phyloP scores from a whole-genome alignment of 2,329 filamentous ascomycete species.

The Colletotrichum sp. region DNA sequence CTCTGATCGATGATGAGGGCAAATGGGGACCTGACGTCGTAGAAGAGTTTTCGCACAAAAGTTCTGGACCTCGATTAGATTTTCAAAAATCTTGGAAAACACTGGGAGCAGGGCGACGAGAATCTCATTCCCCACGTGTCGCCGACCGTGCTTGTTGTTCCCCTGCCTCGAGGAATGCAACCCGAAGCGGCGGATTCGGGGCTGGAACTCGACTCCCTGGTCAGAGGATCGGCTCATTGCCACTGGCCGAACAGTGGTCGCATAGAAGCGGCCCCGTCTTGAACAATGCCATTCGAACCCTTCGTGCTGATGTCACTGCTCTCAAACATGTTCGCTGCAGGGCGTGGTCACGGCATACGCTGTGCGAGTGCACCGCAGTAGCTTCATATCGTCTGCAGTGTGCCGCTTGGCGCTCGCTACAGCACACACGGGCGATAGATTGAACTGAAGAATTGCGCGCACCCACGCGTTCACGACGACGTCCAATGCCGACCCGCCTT shows the following conservation, averaged over 20 bases:
- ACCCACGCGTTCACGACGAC: background rate
- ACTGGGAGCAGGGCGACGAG: background rate
- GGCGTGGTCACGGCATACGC: background rate
- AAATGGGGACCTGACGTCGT: background rate
- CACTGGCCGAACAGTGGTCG: background rate
- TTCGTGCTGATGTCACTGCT: background rate
- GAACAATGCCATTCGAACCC: background rate
- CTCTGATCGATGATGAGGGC: background rate
- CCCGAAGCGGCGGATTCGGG: background rate
- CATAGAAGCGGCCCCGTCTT: background rate
- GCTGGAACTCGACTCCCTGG: slow-evolving; percentile 9
- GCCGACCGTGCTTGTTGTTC: slow-evolving; percentile 1
- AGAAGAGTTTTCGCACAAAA: background rate
- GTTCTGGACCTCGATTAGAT: background rate
- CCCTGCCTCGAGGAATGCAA: background rate
- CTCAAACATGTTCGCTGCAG: background rate
- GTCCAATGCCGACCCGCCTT: background rate
- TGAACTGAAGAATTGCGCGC: background rate
- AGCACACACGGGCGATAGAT: background rate
- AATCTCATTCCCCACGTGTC: slow-evolving; percentile 6
- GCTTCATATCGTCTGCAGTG: background rate
- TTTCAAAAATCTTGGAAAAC: background rate
- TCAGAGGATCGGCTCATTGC: background rate
- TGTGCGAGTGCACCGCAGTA: background rate
- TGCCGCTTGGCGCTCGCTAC: background rate